Base-by-base conservation (phyloP, 345 rosid species). In the Murraya koenigii region DNA sequence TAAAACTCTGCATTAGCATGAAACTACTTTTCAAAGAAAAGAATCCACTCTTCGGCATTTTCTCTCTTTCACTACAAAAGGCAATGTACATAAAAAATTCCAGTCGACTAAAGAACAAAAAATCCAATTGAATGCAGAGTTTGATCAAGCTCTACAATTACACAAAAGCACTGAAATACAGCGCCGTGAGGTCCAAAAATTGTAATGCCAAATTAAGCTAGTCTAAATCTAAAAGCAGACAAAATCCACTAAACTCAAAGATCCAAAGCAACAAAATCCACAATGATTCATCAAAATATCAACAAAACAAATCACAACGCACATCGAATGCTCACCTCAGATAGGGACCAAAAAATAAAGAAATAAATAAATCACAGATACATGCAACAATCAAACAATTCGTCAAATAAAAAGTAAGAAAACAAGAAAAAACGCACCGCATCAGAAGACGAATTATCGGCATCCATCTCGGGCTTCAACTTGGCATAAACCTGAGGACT, bases 391-490 rank as follows among this genome's bases (percentile, higher is more conserved):
- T 35, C 41, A 58, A 78, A 36, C 26, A 75, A 30, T 17, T 65
- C 55, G 58, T n/a, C 28, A 35, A 54, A 7, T 26, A 14, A 28
- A 47, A 11, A 49, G 22, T 28, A 64, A 25, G n/a, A 13, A 52
- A 35, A 63, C 33, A 14, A 7, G 22, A 66, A 75, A 75, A 75
- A 75, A 78, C 98, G 75, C 9, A 94, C 98, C 82, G 97, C 97
- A 86, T 93, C 97, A 78, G 92, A 90, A 36, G 97, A 84, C 8
- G 99, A 91, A 84, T 97, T 93, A 85, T 94, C 99, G 28, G 94
- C 86, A 79, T 93, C 94, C 96, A 97, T 97, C 55, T 91, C 97
- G 39, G 86, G 91, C 7, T 86, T 90, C 80, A 97, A 92, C 91
- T 86, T 97, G 33, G 85, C 87, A 79, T 94, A 97, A 67, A 94